These are phyloP conservation scores for Erodium trifolium DNA, from an alignment of 441 rosid species.

Conservation along the genomic window DNA sequence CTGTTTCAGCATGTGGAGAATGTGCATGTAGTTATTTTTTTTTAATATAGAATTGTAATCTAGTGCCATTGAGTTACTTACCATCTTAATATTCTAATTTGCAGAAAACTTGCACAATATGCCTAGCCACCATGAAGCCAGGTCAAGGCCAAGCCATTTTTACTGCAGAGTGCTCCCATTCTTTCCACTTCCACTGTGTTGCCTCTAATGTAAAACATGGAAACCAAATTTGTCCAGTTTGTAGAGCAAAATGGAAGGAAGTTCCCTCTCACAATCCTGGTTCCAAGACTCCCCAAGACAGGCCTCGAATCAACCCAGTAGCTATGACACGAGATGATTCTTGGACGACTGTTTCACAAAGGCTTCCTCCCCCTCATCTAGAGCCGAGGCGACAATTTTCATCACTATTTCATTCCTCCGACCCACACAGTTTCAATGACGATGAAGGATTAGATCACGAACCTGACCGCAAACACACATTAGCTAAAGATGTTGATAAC, in stretches of 20 bases:
- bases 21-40: not conserved
- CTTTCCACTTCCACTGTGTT: slow-evolving; percentile 69
- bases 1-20: not conserved
- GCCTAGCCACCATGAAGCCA: slow-evolving; percentile 45
- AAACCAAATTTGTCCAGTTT: slow-evolving; percentile 60
- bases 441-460: slow-evolving; percentile 42
- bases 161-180: slow-evolving; percentile 38
- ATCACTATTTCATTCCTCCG: slow-evolving; percentile 29
- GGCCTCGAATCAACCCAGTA: slow-evolving; percentile 27
- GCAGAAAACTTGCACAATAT: slow-evolving; percentile 62
- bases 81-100: slow-evolving; percentile 10
- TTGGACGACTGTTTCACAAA: slow-evolving; percentile 32
- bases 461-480: slow-evolving; percentile 20
- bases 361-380: slow-evolving; percentile 33
- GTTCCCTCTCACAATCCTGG: slow-evolving; percentile 43
- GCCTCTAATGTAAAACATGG: slow-evolving; percentile 60
- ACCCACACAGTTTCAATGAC: slow-evolving; percentile 48
- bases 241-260: slow-evolving; percentile 68
- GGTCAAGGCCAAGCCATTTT: slow-evolving; percentile 51
- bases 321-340: slow-evolving; percentile 34
- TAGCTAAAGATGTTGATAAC: slow-evolving; percentile 13
- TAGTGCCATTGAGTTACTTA: slow-evolving; percentile 11
- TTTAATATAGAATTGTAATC: not conserved
- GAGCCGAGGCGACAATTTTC: slow-evolving; percentile 34
- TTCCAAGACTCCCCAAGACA: slow-evolving; percentile 23